phyloP scores from a whole-genome alignment of 2,329 filamentous ascomycete genomes.

The Neopestalotiopsis sp. region DNA sequence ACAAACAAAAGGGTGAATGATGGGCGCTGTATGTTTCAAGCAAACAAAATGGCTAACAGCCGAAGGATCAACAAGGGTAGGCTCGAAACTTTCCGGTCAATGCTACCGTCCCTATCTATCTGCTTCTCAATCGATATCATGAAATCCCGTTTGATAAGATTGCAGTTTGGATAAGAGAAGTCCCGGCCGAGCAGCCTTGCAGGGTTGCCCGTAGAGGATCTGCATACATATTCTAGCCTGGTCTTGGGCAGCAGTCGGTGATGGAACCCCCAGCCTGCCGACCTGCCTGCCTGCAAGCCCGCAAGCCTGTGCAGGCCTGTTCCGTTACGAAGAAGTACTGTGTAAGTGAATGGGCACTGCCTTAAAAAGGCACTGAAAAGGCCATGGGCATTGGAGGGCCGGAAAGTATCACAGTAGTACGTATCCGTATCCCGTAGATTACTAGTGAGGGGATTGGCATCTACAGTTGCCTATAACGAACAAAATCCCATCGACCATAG shows the following conservation, averaged over 20 bases:
- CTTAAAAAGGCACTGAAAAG: not conserved
- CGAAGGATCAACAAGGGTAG: not conserved
- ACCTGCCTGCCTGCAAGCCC: too few relatives aligned
- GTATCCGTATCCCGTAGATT: not conserved
- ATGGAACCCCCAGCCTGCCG: not conserved
- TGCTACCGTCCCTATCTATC: not conserved
- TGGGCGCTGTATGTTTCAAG: not conserved
- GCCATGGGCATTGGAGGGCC: not conserved
- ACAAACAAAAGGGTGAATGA: not conserved
- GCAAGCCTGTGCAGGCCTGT: too few relatives aligned
- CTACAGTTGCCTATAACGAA: not conserved
- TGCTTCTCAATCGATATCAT: not conserved
- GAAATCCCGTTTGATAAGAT: not conserved
- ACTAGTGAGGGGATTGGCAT: not conserved
- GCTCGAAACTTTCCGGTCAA: not conserved
- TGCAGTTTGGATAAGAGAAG: not conserved
- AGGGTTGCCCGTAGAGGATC: not conserved
- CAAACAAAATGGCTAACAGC: not conserved
- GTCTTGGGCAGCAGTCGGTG: not conserved
- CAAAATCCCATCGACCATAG: not conserved
- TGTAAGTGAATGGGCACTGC: too few relatives aligned
- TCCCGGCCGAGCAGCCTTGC: not conserved
- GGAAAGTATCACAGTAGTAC: not conserved
- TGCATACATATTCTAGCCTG: not conserved
- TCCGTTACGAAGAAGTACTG: too few relatives aligned